A percentile compares a stretch with the other conserved stretches of the same genome.
Evolutionary conservation across 306 rosid species (phyloP).

Genomic region (Parietaria judaica): DNA sequence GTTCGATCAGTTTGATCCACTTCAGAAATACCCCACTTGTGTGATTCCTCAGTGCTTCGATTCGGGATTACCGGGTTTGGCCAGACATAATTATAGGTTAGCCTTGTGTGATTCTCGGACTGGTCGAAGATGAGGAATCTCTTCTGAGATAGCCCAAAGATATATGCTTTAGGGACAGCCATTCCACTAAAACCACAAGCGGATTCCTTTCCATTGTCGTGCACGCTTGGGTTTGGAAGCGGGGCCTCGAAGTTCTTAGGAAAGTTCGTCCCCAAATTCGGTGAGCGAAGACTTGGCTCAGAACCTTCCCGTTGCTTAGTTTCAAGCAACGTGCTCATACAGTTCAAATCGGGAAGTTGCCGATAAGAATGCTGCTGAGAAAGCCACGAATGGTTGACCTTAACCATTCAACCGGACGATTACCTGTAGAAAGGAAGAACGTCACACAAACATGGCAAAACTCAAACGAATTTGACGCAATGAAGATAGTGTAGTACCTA

Average conservation of each 20-base stretch:
- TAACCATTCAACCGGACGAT: slow-evolving; percentile 49
- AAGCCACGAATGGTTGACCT: slow-evolving; percentile 33
- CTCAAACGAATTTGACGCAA: not conserved
- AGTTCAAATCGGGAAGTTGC: slow-evolving; percentile 37
- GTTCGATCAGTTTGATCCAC: slow-evolving; percentile 23
- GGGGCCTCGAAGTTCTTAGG: slow-evolving; percentile 17
- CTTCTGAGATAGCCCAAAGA: slow-evolving; percentile 35
- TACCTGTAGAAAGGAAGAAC: slow-evolving; percentile 27
- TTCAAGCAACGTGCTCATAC: slow-evolving; percentile 25
- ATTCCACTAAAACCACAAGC: slow-evolving; percentile 11
- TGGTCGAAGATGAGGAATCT: slow-evolving; percentile 62
- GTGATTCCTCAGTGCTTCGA: slow-evolving; percentile 26
- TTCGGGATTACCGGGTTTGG: slow-evolving; percentile 27
- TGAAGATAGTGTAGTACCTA: slow-evolving; percentile 16
- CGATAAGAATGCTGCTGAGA: slow-evolving; percentile 37
- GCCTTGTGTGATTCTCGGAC: slow-evolving; percentile 56
- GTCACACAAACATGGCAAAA: slow-evolving; percentile 6
- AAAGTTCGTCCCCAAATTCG: slow-evolving; percentile 28
- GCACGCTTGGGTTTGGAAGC: slow-evolving; percentile 24
- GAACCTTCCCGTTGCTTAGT: slow-evolving; percentile 26
- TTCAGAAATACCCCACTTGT: slow-evolving; percentile 17
- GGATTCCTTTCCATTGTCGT: slow-evolving; percentile 21
- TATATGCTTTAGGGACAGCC: slow-evolving; percentile 28
- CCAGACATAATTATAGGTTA: slow-evolving; percentile 39
- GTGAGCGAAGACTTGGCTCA: slow-evolving; percentile 28